Evolutionary conservation across 139 green algal genomes (phyloP).

Genomic region (Parachlorella kessleri): DNA sequence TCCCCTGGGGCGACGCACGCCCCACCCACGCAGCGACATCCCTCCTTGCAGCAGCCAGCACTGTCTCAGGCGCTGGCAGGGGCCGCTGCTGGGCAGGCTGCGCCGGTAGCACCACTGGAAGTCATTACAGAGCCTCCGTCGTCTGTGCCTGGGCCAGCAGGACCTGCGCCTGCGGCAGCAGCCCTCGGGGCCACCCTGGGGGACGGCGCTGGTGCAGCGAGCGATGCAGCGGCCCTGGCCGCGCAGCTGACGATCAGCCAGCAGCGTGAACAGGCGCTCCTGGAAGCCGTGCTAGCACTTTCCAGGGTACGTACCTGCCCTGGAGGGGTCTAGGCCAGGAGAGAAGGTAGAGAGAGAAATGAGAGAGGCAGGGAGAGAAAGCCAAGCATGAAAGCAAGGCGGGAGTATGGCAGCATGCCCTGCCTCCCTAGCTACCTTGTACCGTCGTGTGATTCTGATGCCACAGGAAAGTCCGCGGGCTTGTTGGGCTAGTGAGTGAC

Average conservation of each 20-base stretch:
- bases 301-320: constrained; percentile 4
- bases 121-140: neutral
- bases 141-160: neutral
- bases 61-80: too few species aligned
- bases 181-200: too few species aligned
- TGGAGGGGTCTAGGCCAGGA: too few species aligned
- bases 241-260: constrained; percentile 17
- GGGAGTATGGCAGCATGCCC: too few species aligned
- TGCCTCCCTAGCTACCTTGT: too few species aligned
- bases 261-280: constrained; percentile 22
- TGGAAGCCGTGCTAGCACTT: constrained; percentile 27
- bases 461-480: neutral
- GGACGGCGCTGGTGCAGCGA: neutral
- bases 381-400: too few species aligned
- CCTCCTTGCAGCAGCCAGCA: too few species aligned
- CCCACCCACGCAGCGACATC: too few species aligned
- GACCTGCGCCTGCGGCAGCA: neutral
- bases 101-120: neutral
- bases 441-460: neutral
- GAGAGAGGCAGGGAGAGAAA: neutral
- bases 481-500: too few species aligned
- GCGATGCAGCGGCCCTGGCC: constrained; percentile 26
- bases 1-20: too few species aligned
- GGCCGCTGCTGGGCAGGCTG: neutral
- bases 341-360: too few species aligned